phyloP scores from a whole-genome alignment of 2,329 filamentous ascomycete species.

The Penicillium griseofulvum region DNA sequence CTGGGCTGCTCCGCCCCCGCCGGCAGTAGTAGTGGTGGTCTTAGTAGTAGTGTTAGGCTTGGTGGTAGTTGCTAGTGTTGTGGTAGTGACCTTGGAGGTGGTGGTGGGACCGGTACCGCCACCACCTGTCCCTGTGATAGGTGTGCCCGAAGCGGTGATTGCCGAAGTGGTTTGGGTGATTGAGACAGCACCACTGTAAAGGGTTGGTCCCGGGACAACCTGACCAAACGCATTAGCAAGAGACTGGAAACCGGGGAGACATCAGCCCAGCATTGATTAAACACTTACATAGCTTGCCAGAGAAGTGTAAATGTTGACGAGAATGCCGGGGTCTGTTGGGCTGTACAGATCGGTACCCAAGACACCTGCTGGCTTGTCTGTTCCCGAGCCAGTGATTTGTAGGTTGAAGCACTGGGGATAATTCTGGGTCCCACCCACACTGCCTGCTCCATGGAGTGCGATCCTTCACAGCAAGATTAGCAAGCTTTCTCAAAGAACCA shows the following conservation, averaged over 20 bases:
- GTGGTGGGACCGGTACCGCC: background rate
- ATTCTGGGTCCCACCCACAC: conserved; percentile 47
- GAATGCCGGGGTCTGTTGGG: conserved; percentile 54
- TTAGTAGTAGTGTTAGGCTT: background rate
- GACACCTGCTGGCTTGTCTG: conserved; percentile 46
- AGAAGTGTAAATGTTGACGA: conserved; percentile 56
- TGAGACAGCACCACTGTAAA: conserved; percentile 20
- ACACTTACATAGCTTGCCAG: conserved; percentile 48
- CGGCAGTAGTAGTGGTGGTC: background rate
- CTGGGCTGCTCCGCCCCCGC: conserved; percentile 9
- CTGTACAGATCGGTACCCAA: conserved; percentile 55
- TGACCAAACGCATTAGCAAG: background rate
- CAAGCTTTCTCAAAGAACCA: rapidly evolving
- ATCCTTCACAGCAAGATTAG: conserved; percentile 28
- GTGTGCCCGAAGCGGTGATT: conserved; percentile 19
- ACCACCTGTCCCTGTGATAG: conserved; percentile 10
- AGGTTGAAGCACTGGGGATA: conserved; percentile 59
- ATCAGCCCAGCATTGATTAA: too few relatives aligned
- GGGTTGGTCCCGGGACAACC: conserved; percentile 49
- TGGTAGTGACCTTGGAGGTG: background rate
- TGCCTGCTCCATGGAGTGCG: conserved; percentile 47
- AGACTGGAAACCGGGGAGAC: conserved; percentile 36
- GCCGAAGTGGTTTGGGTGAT: conserved; percentile 15
- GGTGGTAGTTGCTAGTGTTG: background rate
- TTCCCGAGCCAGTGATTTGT: conserved; percentile 54